A percentile compares a stretch with the other conserved stretches of the same genome.
phyloP scores from a whole-genome alignment of 306 rosid species.

The Fagus crenata region DNA sequence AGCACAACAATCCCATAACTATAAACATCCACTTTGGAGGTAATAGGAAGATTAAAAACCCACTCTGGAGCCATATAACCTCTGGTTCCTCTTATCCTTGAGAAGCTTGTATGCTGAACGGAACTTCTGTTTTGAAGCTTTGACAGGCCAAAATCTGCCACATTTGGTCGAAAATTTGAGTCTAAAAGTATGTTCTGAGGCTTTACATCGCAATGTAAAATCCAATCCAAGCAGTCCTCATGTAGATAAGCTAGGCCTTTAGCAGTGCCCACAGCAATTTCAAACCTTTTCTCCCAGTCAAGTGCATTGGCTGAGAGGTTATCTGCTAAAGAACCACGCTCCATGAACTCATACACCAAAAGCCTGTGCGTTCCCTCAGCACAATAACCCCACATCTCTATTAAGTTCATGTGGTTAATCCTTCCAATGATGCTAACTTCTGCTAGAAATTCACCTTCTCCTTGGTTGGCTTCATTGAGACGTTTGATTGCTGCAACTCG shows the following conservation, averaged over 20 bases:
- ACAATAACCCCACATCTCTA: conserved; percentile 49
- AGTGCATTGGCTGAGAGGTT: conserved; percentile 24
- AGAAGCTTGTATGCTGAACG: conserved; percentile 31
- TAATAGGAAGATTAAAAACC: conserved; percentile 40
- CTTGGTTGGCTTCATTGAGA: conserved; percentile 39
- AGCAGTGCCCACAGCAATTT: conserved; percentile 42
- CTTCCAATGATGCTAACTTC: conserved; percentile 36
- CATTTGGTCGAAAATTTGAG: conserved; percentile 30
- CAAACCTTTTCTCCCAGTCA: conserved; percentile 35
- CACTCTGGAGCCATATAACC: conserved; percentile 63
- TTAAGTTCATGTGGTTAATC: conserved; percentile 43
- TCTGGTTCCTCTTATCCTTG: conserved; percentile 56
- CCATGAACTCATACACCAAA: conserved; percentile 42
- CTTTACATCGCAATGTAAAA: conserved; percentile 53
- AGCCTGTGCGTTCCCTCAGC: conserved; percentile 36
- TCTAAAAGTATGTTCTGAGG: conserved; percentile 38
- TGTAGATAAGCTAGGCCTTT: conserved; percentile 53
- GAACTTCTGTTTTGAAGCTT: conserved; percentile 35
- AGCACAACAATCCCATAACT: conserved; percentile 45
- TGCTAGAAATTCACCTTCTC: conserved; percentile 39
- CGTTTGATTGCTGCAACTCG: conserved; percentile 52
- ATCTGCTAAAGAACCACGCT: conserved; percentile 32
- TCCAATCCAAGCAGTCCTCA: conserved; percentile 65
- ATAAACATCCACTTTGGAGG: conserved; percentile 53
- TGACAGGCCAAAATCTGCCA: conserved; percentile 40